A percentile compares a stretch with the other conserved stretches of the same genome.
phyloP scores from a whole-genome alignment of 257 asterid genomes.

The Jasminum sambac region DNA sequence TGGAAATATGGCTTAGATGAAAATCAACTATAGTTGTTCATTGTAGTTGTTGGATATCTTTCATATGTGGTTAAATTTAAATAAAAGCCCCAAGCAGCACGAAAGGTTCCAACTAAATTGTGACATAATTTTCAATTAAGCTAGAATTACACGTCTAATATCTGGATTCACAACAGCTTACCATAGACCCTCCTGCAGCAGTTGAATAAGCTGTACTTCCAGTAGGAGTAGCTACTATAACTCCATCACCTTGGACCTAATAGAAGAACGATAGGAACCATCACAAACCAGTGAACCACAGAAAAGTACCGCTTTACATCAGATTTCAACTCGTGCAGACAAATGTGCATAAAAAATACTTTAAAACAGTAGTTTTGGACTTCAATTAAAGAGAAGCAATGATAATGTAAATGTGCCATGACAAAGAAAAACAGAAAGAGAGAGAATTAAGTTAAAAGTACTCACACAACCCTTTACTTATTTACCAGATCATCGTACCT shows the following conservation, averaged over 20 bases:
- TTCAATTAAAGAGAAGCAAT: slow-evolving; percentile 1
- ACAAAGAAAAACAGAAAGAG: not conserved
- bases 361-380: not conserved
- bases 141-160: slow-evolving; percentile 7
- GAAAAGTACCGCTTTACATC: slow-evolving; percentile 9
- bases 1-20: not conserved
- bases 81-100: not conserved
- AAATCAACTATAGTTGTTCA: not conserved
- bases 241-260: slow-evolving; percentile 99
- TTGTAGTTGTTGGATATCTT: not conserved
- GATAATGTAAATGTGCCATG: not conserved
- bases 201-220: slow-evolving; percentile 99
- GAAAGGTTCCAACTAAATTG: not conserved
- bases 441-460: not conserved
- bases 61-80: not conserved
- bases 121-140: not conserved
- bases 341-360: not conserved
- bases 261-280: slow-evolving; percentile 23
- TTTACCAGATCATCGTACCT: slow-evolving; percentile 44
- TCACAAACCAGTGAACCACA: slow-evolving; percentile 16
- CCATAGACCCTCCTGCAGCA: slow-evolving; percentile 99
- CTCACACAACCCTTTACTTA: too few relatives aligned
- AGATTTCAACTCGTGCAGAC: not conserved
- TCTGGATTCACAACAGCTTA: slow-evolving; percentile 33
- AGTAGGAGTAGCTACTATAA: slow-evolving; percentile 97